Percentiles rank a stretch among this genome's conserved stretches.
These are phyloP conservation scores for Candida sphagnicola DNA, from an alignment of 805 yeast genomes.

Conservation along the genomic window DNA sequence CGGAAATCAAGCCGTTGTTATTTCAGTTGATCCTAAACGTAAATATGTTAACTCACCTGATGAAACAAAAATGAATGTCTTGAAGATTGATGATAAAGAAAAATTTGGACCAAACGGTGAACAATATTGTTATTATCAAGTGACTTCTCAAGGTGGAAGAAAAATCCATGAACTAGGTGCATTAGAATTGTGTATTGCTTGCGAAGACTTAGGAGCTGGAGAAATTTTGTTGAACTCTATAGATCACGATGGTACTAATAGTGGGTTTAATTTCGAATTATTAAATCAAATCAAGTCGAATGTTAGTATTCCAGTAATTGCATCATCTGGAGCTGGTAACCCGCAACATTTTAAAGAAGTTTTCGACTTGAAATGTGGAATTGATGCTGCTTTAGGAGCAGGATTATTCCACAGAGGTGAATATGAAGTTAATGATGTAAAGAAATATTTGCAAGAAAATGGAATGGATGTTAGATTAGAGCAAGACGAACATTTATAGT, in stretches of 20 bases:
- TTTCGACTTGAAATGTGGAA: conserved; percentile 63
- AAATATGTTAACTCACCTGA: conserved; percentile 64
- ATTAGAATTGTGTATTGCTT: conserved; percentile 79
- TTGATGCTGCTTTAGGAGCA: conserved; percentile 98
- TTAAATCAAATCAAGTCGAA: conserved; percentile 71
- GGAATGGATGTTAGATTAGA: conserved; percentile 71
- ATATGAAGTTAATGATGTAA: conserved; percentile 82
- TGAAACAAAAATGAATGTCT: conserved; percentile 57
- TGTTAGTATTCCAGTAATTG: conserved; percentile 89
- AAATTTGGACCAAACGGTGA: conserved; percentile 82
- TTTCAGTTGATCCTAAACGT: conserved; percentile 96
- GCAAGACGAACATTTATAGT: conserved; percentile 7
- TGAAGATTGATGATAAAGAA: conserved; percentile 51
- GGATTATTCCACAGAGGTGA: conserved; percentile 98
- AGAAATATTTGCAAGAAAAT: conserved; percentile 58
- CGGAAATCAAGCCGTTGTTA: conserved; percentile 97
- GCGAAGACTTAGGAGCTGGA: conserved; percentile 94
- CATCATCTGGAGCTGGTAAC: conserved; percentile 95
- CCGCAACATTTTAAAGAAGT: conserved; percentile 91
- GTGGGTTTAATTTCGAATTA: conserved; percentile 88
- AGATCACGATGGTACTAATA: conserved; percentile 94
- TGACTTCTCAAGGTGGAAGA: conserved; percentile 96
- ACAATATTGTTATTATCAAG: conserved; percentile 86
- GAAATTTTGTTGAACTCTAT: conserved; percentile 91
- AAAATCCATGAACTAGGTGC: conserved; percentile 85